A percentile compares a stretch with the other conserved stretches of the same genome.
Conservation (phyloP, 176 grass and related monocot genomes). For the Poa pratensis region DNA sequence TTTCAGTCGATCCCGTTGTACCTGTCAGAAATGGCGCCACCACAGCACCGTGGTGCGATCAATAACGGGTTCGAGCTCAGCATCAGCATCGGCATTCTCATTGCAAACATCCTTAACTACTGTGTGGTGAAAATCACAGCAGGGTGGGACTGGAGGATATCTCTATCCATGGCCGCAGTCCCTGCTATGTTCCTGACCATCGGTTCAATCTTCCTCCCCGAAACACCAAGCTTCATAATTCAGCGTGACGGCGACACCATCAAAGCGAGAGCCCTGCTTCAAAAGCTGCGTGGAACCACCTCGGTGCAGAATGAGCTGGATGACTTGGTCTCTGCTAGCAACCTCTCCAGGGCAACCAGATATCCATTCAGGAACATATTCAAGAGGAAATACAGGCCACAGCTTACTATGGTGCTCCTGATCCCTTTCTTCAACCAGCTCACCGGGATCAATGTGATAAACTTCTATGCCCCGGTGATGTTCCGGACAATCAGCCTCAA, state of each 20-base stretch:
- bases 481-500: constrained; percentile 72
- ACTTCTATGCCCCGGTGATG: constrained; percentile 72
- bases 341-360: constrained; percentile 39
- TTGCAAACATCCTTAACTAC: constrained; percentile 91
- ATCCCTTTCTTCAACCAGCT: constrained; percentile 76
- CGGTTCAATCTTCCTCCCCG: constrained; percentile 74
- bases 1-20: constrained; percentile 89
- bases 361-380: constrained; percentile 63
- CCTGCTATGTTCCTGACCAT: constrained; percentile 73
- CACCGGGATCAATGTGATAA: constrained; percentile 79
- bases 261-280: constrained; percentile 57
- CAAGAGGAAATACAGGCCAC: constrained; percentile 73
- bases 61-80: constrained; percentile 77
- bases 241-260: constrained; percentile 52
- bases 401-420: constrained; percentile 66
- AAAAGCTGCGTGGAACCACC: constrained; percentile 67
- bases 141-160: constrained; percentile 84
- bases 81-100: constrained; percentile 72
- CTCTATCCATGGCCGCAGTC: constrained; percentile 68
- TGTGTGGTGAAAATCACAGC: constrained; percentile 53
- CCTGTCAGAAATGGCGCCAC: constrained; percentile 86
- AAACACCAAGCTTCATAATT: constrained; percentile 78
- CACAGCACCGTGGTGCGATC: constrained; percentile 77
- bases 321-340: constrained; percentile 69
- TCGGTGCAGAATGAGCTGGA: constrained; percentile 72